Conservation (phyloP, 1,284 basidiomycete genomes). For the Laetiporus sulphureus region DNA sequence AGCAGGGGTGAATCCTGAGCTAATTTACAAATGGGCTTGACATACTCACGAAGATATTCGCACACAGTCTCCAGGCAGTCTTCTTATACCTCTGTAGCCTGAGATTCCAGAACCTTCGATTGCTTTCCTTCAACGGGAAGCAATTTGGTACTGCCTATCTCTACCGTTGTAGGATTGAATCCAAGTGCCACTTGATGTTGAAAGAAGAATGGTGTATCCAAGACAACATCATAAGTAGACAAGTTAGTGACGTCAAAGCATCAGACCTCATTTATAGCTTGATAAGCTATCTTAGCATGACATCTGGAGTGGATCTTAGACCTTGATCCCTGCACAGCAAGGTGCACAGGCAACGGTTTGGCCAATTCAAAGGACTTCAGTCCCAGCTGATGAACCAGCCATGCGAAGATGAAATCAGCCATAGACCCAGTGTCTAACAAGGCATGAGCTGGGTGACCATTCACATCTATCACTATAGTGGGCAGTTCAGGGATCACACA, state of each 20-base stretch:
- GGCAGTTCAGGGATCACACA: constrained; percentile 10
- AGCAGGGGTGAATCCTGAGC: constrained; percentile 22
- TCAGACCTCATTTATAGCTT: constrained; percentile 17
- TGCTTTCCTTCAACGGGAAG: constrained; percentile 16
- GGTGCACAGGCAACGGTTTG: constrained; percentile 25
- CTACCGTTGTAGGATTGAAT: constrained; percentile 16
- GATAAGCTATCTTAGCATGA: constrained; percentile 19
- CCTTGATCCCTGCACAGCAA: constrained; percentile 27
- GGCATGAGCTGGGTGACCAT: constrained; percentile 25
- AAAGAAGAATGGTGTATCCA: constrained; percentile 24
- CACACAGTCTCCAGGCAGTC: constrained; percentile 13
- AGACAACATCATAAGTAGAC: constrained; percentile 22
- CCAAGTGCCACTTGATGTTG: constrained; percentile 19
- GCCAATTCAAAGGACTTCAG: constrained; percentile 13
- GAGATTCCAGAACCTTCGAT: constrained; percentile 7
- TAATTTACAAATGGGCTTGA: constrained; percentile 21
- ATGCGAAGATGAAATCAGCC: constrained; percentile 33
- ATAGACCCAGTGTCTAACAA: constrained; percentile 31
- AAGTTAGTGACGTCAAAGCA: constrained; percentile 27
- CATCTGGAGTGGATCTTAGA: constrained; percentile 25
- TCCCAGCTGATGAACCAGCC: constrained; percentile 28
- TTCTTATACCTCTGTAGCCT: constrained; percentile 13
- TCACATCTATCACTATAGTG: constrained; percentile 24
- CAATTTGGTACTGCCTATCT: constrained; percentile 11
- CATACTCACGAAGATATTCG: constrained; percentile 14